Percentiles rank a stretch among this genome's conserved stretches.
phyloP scores from a whole-genome alignment of 2,329 filamentous ascomycete genomes.

The Apiospora saccharicola region DNA sequence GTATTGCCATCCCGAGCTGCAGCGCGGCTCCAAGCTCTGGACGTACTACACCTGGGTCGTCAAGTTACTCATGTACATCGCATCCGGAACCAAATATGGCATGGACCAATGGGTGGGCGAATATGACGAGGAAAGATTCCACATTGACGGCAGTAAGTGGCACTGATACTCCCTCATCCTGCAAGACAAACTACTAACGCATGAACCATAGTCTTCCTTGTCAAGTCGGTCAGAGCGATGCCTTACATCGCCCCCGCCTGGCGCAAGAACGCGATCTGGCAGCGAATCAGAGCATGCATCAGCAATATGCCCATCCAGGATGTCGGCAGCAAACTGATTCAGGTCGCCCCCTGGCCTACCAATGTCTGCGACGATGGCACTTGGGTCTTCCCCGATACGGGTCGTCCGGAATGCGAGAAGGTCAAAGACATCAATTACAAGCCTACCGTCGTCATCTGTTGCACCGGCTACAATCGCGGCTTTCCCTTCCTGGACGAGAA shows the following conservation, averaged over 20 bases:
- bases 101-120: slow-evolving; percentile 51
- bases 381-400: slow-evolving; percentile 46
- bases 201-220: slow-evolving; percentile 32
- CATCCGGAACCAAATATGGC: slow-evolving; percentile 35
- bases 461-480: slow-evolving; percentile 54
- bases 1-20: slow-evolving; percentile 56
- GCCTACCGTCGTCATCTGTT: slow-evolving; percentile 54
- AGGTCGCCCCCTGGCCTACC: slow-evolving; percentile 53
- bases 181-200: background rate
- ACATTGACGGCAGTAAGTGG: slow-evolving; percentile 8
- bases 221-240: slow-evolving; percentile 51
- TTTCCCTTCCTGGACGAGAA: slow-evolving; percentile 49
- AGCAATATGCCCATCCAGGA: slow-evolving; percentile 50
- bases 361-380: slow-evolving; percentile 46
- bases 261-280: slow-evolving; percentile 42
- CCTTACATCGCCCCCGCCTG: slow-evolving; percentile 51
- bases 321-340: slow-evolving; percentile 49
- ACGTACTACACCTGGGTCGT: slow-evolving; percentile 55
- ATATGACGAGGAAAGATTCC: slow-evolving; percentile 41
- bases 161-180: background rate
- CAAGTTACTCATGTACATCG: slow-evolving; percentile 48
- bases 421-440: slow-evolving; percentile 41
- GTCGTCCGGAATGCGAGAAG: slow-evolving; percentile 36
- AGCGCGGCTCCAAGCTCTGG: slow-evolving; percentile 53
- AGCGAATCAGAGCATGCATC: slow-evolving; percentile 46